Base-by-base conservation (phyloP, 352 stramenopile genomes). In the Phytophthora fragariae region DNA sequence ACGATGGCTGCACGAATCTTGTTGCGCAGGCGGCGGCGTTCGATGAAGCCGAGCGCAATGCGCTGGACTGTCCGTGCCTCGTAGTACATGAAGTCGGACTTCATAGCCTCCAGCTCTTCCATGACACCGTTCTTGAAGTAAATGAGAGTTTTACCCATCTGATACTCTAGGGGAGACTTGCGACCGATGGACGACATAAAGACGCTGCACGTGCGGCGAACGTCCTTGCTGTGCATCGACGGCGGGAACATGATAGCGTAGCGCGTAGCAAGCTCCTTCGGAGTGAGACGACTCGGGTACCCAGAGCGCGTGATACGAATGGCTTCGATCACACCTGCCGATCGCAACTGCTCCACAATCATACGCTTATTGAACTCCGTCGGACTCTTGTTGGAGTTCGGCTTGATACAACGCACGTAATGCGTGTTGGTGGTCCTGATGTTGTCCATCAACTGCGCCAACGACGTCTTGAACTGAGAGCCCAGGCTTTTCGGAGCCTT, bases 51-150 rank as follows among this genome's bases (percentile, higher is more conserved):
- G 9, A 97, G 70, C 15, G 69, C 89, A 39, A 96, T 79, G 63
- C 91, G 91, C 77, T 97, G 89, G 56, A 96, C 92, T 37, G 85
- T 90, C n/a, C 89, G 94, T 12, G 89, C 88, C 76, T 97, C 89
- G 70, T 94, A 84, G 72, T 97, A 97, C 83, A 95, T 94, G 46
- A 97, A 97, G 69, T 97, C 90, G 11, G 89, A 96, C 79, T 97
- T 97, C 89, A 97, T 95, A 17, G 89, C 90, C 78, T 99, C 97
- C 15, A 99, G 84, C 68, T 93, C 86, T 78, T 99, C 97, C 79
- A 99, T 92, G 31, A 98, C 94, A 57, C 96, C 96, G 56, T 95
- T 94, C 79, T 97, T 97, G 81, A 99, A 99, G 85, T 98, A 99
- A 19, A 99, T 89, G 17, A 97, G 86, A n/a, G 92, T 98, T 72